Percentiles rank a stretch among this genome's conserved stretches.
Evolutionary conservation across 2,329 filamentous ascomycete genomes (phyloP).

Genomic region (Cordyceps farinosa): DNA sequence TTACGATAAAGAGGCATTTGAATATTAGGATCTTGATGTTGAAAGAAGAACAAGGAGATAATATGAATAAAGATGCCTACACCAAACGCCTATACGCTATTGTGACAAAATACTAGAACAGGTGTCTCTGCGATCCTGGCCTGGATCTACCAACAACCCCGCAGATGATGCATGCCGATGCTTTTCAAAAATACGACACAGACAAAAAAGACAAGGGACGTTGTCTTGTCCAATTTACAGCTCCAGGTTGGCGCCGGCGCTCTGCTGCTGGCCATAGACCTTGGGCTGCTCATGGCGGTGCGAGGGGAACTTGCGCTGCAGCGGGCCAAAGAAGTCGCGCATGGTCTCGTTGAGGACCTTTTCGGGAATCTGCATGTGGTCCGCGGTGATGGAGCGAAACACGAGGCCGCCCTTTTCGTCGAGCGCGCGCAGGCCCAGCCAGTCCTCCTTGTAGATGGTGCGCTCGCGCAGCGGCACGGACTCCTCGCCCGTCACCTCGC

Average conservation of each 20-base stretch:
- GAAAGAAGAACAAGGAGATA: neutral
- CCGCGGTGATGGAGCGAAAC: constrained; percentile 69
- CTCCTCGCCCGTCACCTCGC: constrained; percentile 72
- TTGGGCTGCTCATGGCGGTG: constrained; percentile 21
- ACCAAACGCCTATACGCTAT: constrained; percentile 14
- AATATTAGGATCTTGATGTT: neutral
- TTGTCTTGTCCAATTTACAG: neutral
- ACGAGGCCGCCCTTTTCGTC: constrained; percentile 75
- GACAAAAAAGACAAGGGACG: neutral
- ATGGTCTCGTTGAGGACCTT: constrained; percentile 65
- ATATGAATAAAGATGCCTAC: neutral
- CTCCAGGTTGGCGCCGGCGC: constrained; percentile 1
- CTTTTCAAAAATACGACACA: neutral
- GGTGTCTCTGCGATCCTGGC: neutral
- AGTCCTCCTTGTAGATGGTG: constrained; percentile 81
- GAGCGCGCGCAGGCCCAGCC: constrained; percentile 78
- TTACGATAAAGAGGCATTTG: neutral
- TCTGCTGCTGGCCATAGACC: constrained; percentile 1
- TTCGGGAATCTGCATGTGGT: constrained; percentile 77
- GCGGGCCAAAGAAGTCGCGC: constrained; percentile 60
- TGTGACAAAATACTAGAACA: neutral
- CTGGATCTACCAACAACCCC: neutral
- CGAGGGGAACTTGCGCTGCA: constrained; percentile 35
- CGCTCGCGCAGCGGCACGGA: constrained; percentile 66
- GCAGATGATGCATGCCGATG: neutral